These are phyloP conservation scores for Quercus tomentella DNA, from an alignment of 331 rosid species.

Conservation along the genomic window DNA sequence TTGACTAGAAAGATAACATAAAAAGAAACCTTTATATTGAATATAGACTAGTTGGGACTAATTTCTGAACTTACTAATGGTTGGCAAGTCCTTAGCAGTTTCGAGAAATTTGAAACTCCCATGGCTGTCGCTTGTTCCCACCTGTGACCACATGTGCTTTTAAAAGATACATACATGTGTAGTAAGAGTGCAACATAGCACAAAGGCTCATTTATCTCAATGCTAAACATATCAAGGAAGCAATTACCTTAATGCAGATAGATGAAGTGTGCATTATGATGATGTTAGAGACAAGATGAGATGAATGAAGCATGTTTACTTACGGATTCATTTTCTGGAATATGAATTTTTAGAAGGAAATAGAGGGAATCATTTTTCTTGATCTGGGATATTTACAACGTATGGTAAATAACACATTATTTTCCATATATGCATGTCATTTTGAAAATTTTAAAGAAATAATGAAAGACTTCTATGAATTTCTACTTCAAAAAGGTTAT, in stretches of 20 bases:
- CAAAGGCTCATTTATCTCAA: constrained; percentile 2
- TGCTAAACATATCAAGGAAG: constrained; percentile 1
- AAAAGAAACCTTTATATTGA: not conserved
- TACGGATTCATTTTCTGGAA: constrained; percentile 4
- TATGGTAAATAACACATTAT: not conserved
- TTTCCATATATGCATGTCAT: not conserved
- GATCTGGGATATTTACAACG: not conserved
- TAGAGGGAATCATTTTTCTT: not conserved
- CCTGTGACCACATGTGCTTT: constrained; percentile 40
- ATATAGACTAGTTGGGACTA: not conserved
- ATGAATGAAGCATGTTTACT: not conserved
- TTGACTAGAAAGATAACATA: not conserved
- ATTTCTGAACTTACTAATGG: constrained; percentile 66
- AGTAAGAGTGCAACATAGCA: constrained; percentile 1
- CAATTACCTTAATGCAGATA: not conserved
- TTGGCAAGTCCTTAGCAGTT: constrained; percentile 89
- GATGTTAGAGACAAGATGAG: not conserved
- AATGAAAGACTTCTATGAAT: not conserved
- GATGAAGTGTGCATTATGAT: constrained; percentile 6
- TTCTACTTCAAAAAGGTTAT: not conserved
- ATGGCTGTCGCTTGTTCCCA: constrained; percentile 40
- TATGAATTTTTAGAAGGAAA: not conserved
- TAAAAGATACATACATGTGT: not conserved
- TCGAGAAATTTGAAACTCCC: constrained; percentile 79
- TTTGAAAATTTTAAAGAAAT: not conserved